Evolutionary conservation across 805 yeast species (phyloP), one percentile per base, ranked within the genome.

Genomic region (Saturnispora besseyi): DNA sequence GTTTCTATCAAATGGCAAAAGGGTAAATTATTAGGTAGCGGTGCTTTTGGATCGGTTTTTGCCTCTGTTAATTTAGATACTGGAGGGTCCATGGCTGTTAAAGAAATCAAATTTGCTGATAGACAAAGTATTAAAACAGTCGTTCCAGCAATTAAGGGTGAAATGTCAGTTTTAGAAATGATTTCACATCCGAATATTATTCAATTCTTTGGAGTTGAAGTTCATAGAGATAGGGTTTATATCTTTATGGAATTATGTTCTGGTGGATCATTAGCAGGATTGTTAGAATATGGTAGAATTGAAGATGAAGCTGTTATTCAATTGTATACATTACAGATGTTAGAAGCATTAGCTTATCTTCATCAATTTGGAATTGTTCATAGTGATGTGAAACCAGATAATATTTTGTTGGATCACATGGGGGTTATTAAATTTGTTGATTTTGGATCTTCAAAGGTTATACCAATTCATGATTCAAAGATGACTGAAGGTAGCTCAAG

Each of bases 201-300:
- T 5, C 96, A 90, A 63, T 93, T 91, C 63, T 90, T 81, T 61
- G 99, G 99, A 46, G 96, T 93, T 34, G 98, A 93, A 65, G 97
- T 93, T 5, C 98, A 93, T 66, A 77, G 97, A 48, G 98, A 93
- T 65, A 80, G 87, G 55, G 97, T 93, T 15, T 90, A 88, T 64
- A 83, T 93, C 31, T 93, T 93, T 64, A 93, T 93, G 99, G 99
- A 93, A 67, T 90, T 78, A 67, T 93, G 99, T 71, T 95, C 90
- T 58, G 93, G 96, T 37, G 98, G 98, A 1, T 90, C 98, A 0
- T 71, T 93, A 51, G 88, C 96, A 0, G 79, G 86, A 6, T 69
- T 90, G 43, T 72, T 93, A 53, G 89, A 87, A 51, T 93, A 89
- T 62, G 98, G 99, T 9, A 72, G 97, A 53, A 89, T 93, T 58